Conservation (phyloP, 2,329 filamentous ascomycete genomes). For the Aphanoascus verrucosus region DNA sequence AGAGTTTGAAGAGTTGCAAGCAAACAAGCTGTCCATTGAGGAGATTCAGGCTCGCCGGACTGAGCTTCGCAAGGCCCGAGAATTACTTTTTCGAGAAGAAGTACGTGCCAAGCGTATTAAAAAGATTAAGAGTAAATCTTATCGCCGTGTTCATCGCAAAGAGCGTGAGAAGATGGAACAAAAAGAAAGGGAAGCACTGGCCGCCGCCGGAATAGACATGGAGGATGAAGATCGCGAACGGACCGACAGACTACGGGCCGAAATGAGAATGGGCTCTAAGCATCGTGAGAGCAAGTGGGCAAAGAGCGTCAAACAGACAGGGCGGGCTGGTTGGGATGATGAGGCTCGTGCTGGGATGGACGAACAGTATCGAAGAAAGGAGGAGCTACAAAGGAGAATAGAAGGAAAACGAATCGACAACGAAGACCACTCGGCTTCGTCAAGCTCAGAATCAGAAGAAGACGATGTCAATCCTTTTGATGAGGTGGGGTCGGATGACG, state of each 20-base stretch:
- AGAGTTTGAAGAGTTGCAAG: slow-evolving; percentile 58
- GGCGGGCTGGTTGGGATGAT: slow-evolving; percentile 78
- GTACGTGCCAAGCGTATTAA: slow-evolving; percentile 85
- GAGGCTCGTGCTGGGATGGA: slow-evolving; percentile 66
- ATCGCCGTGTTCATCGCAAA: slow-evolving; percentile 81
- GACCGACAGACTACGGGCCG: slow-evolving; percentile 63
- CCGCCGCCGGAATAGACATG: slow-evolving; percentile 49
- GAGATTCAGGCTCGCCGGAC: slow-evolving; percentile 62
- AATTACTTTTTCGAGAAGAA: slow-evolving; percentile 79
- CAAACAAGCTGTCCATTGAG: slow-evolving; percentile 60
- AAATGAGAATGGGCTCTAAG: slow-evolving; percentile 73
- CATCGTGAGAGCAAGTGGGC: slow-evolving; percentile 89
- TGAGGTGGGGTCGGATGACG: slow-evolving; percentile 26
- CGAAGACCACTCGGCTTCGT: slow-evolving; percentile 41
- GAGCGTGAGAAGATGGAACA: slow-evolving; percentile 53
- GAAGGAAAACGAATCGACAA: slow-evolving; percentile 59
- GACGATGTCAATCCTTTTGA: slow-evolving; percentile 50
- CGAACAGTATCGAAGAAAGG: slow-evolving; percentile 71
- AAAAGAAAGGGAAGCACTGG: slow-evolving; percentile 47
- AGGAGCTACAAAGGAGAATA: slow-evolving; percentile 69
- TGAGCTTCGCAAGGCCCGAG: slow-evolving; percentile 67
- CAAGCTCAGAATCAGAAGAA: slow-evolving; percentile 53
- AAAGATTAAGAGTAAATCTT: slow-evolving; percentile 97
- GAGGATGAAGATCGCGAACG: slow-evolving; percentile 55
- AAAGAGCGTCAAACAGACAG: slow-evolving; percentile 67